Evolutionary conservation across 257 asterid species (phyloP), one percentile per base, ranked within the genome.

Genomic region (Petunia axillaris): DNA sequence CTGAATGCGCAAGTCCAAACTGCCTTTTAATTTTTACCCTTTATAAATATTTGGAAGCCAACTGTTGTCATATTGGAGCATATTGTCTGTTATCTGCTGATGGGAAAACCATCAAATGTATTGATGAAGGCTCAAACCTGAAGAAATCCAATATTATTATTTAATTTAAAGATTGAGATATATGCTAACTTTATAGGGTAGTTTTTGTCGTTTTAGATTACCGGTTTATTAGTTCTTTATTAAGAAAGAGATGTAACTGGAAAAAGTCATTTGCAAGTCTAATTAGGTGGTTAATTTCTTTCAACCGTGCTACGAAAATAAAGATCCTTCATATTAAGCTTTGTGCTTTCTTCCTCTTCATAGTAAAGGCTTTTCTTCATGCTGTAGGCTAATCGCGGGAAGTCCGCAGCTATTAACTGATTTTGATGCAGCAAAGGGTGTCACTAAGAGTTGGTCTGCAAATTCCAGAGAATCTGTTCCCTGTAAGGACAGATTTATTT

Each of bases 321-420:
- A 13, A 54, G 39, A 62, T 76, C 41, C 52, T 76, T 76, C 25
- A 25, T 25, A 59, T 59, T 59, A 59, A 36, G 36, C 64, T 8
- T 36, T 13, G 8, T 13, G 64, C 15, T 76, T 70, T 46, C 70
- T 35, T 81, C 80, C 62, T 38, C 59, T 81, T 82, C 50, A 16
- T 75, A 64, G 46, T 71, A 75, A 62, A 74, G 77, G 50, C 75
- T 86, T 81, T 78, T 83, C 53, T 58, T 41, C 78, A 63, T 64
- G 9, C 46, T 86, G 83, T 89, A 94, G 98, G 93, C 62, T 75
- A 39, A 84, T 86, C 38, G 81, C 87, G 60, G 94, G 85, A 83
- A 87, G 78, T 68, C 85, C 84, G 83, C 62, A 37, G 11, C 73
- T 83, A 6, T 37, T 73, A 76, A 73, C 60, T 77, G 71, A 78